These are phyloP conservation scores for Chytridium lagenaria DNA, from an alignment of 371 early-diverging fungal species.

Conservation along the genomic window DNA sequence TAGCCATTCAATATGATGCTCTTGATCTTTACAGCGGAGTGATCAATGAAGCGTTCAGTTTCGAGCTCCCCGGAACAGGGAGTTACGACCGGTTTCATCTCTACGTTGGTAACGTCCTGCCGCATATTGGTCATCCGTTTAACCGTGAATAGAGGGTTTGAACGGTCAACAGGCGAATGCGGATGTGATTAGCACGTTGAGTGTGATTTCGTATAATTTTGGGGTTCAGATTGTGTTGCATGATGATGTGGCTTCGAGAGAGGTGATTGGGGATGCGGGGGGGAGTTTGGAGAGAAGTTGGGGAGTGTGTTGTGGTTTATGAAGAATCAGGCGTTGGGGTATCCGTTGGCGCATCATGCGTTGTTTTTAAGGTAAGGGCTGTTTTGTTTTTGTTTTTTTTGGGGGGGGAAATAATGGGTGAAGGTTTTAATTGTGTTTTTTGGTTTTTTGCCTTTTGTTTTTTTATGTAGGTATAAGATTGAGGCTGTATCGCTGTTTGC, in stretches of 20 bases:
- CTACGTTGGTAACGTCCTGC: slow-evolving; percentile 66
- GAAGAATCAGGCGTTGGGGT: slow-evolving; percentile 72
- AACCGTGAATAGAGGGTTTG: slow-evolving; percentile 81
- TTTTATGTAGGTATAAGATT: slow-evolving; percentile 41
- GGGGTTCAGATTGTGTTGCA: slow-evolving; percentile 33
- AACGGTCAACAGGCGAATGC: slow-evolving; percentile 94
- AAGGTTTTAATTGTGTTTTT: neutral
- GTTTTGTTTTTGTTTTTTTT: slow-evolving; percentile 60
- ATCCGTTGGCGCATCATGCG: slow-evolving; percentile 76
- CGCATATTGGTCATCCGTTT: too few species aligned
- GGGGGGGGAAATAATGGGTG: neutral
- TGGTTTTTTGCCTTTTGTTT: neutral
- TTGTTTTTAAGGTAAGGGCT: slow-evolving; percentile 70
- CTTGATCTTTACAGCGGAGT: slow-evolving; percentile 67
- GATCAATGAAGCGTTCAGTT: slow-evolving; percentile 85
- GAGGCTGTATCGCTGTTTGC: slow-evolving; percentile 47
- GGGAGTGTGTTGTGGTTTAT: slow-evolving; percentile 43
- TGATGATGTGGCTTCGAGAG: slow-evolving; percentile 8
- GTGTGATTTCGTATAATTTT: slow-evolving; percentile 51
- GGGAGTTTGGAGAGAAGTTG: neutral
- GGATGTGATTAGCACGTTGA: slow-evolving; percentile 84
- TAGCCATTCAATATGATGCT: slow-evolving; percentile 31
- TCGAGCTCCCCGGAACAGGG: slow-evolving; percentile 80
- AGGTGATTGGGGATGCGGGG: neutral
- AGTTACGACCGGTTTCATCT: slow-evolving; percentile 78